Evolutionary conservation across 75 land plant species (phyloP).

Genomic region (Selaginella moellendorffii): DNA sequence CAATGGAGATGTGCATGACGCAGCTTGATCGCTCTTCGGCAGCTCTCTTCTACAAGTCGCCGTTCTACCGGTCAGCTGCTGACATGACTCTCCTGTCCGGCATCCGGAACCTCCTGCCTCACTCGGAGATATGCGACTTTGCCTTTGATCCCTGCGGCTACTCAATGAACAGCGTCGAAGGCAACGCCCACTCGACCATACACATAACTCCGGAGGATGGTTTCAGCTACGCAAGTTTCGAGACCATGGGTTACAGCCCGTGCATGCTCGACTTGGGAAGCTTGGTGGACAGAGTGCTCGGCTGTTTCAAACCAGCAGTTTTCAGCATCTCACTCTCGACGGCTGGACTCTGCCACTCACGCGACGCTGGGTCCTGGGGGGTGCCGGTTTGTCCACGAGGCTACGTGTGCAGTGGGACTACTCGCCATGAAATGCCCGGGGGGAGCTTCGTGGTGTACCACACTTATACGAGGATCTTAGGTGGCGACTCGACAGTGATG

Average conservation of each 20-base stretch:
- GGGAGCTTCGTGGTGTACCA: slow-evolving; percentile 33
- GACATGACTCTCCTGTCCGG: slow-evolving; percentile 49
- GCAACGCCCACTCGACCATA: slow-evolving; percentile 44
- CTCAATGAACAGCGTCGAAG: slow-evolving; percentile 64
- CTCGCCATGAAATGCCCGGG: slow-evolving; percentile 29
- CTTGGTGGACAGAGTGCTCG: slow-evolving; percentile 40
- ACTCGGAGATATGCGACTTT: slow-evolving; percentile 54
- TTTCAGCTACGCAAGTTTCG: slow-evolving; percentile 81
- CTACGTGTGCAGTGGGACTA: slow-evolving; percentile 20
- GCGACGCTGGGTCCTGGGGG: slow-evolving; percentile 12
- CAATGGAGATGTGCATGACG: slow-evolving; percentile 80
- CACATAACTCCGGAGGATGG: slow-evolving; percentile 86
- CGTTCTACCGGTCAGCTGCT: slow-evolving; percentile 19
- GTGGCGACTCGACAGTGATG: neutral
- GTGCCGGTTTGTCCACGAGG: slow-evolving; percentile 16
- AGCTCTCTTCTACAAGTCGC: slow-evolving; percentile 38
- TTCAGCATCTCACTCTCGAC: slow-evolving; percentile 36
- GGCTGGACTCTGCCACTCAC: neutral
- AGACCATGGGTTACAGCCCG: slow-evolving; percentile 44
- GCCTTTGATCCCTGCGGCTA: slow-evolving; percentile 87
- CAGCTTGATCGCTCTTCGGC: slow-evolving; percentile 35
- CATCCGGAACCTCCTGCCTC: slow-evolving; percentile 44
- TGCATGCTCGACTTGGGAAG: slow-evolving; percentile 15
- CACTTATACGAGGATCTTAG: slow-evolving; percentile 16
- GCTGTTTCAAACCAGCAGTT: slow-evolving; percentile 39